Evolutionary conservation across 2,329 filamentous ascomycete species (phyloP), one percentile per base, ranked within the genome.

Genomic region (Verticillium klebahnii): DNA sequence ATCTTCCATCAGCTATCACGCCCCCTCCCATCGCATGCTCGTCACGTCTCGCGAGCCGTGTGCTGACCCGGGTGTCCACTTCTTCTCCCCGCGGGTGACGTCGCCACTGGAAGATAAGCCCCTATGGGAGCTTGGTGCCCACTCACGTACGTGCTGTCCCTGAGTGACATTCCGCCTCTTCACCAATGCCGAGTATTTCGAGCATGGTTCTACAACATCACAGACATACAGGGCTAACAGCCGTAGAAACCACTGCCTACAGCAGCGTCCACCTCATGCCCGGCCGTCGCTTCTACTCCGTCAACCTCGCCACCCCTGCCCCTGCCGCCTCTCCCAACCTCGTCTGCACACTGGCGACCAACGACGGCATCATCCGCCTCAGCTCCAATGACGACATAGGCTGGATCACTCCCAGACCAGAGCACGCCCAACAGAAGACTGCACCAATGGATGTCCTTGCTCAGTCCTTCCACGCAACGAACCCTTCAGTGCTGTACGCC

Each of bases 1-100:
- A 59, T 80, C 79, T 9, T 80, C 80, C 5, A 78, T 85, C 65
- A 75, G 77, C 61, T 83, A 81, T 60, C 78, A 82, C 60, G 67
- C 71, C 5, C 70, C 76, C 5, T 77, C 77, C 1, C 71, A 77
- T 61, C 75, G 69, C 45, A 68, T 84, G 4, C 69, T 84, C 5
- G 60, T 82, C 34, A 78, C 80, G 5, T 78, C 78, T 7, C 69
- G 74, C 1, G 68, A 71, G 17, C 73, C 75, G 2, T 71, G 67
- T 14, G 64, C 65, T 52, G 71, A 63, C 17, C 73, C 65, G 23
- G 72, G 75, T 3, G 55, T 81, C 11, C 75, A 71, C 63, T 68
- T 75, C 19, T 79, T 81, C 65, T 73, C 73, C 2, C 77, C 78
- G 17, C 68, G 67, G 7, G 59, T 72, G 12, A 71, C 71, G 17